These are phyloP conservation scores for Saturnispora zaruensis DNA, from an alignment of 805 yeast genomes.

Conservation along the genomic window DNA sequence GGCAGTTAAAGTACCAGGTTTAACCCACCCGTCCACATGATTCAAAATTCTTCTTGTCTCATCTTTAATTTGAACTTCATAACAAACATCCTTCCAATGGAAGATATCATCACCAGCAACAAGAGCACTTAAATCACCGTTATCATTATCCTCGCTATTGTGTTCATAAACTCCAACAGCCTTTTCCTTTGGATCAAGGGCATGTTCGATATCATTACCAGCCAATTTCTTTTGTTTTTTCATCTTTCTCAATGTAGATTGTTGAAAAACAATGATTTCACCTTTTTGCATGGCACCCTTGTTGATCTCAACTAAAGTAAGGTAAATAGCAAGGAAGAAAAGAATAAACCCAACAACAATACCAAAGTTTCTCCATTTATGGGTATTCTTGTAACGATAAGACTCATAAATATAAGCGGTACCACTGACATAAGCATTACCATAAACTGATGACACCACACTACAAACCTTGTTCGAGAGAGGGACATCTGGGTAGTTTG, in stretches of 20 bases:
- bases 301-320: constrained; percentile 47
- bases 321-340: constrained; percentile 46
- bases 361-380: constrained; percentile 80
- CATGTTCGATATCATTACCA: constrained; percentile 25
- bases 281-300: constrained; percentile 63
- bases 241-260: constrained; percentile 37
- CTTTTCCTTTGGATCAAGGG: constrained; percentile 17
- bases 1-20: constrained; percentile 77
- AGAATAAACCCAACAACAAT: constrained; percentile 47
- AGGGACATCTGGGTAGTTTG: constrained; percentile 28
- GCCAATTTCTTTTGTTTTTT: constrained; percentile 31
- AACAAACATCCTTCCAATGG: constrained; percentile 72
- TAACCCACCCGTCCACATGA: constrained; percentile 74
- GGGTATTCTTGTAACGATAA: constrained; percentile 43
- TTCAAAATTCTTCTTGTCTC: constrained; percentile 53
- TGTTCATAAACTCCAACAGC: constrained; percentile 20
- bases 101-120: constrained; percentile 42
- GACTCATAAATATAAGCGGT: constrained; percentile 42
- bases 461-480: constrained; percentile 22
- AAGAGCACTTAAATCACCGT: constrained; percentile 25
- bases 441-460: constrained; percentile 51
- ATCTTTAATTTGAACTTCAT: constrained; percentile 54
- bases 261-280: constrained; percentile 56
- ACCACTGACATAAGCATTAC: constrained; percentile 47
- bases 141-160: constrained; percentile 14